These are phyloP conservation scores for Ceratobasidium sp. DNA, from an alignment of 1,284 basidiomycete genomes.

Conservation along the genomic window DNA sequence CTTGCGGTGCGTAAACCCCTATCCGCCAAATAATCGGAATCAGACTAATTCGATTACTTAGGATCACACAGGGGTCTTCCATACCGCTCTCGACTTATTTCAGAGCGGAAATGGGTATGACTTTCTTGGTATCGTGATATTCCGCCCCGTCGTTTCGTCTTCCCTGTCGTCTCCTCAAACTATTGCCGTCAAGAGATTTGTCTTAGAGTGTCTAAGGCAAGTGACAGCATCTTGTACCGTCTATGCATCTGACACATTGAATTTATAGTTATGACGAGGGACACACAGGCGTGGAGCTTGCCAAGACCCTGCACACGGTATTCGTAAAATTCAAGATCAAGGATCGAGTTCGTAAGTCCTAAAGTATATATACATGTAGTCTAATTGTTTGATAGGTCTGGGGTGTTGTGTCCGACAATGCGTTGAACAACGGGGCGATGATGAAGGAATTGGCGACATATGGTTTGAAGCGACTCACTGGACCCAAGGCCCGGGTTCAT, in stretches of 20 bases:
- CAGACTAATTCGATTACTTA: background rate
- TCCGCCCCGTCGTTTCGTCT: background rate
- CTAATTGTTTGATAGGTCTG: background rate
- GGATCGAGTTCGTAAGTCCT: background rate
- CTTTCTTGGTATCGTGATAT: background rate
- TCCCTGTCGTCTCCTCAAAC: background rate
- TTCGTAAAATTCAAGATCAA: background rate
- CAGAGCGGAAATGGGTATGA: background rate
- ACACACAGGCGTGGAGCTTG: constrained; percentile 7
- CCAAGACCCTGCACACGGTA: background rate
- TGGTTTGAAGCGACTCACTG: background rate
- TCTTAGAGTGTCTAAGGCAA: constrained; percentile 11
- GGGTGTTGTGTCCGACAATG: constrained; percentile 9
- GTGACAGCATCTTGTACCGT: background rate
- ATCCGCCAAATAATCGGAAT: background rate
- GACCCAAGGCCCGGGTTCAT: background rate
- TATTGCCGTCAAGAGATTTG: background rate
- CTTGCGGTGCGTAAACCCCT: background rate
- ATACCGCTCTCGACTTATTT: constrained; percentile 10
- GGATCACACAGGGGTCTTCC: background rate
- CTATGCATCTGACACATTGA: background rate
- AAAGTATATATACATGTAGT: background rate
- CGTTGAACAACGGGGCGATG: constrained; percentile 5
- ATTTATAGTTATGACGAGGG: background rate
- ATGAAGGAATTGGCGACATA: background rate